phyloP scores from a whole-genome alignment of 1,284 basidiomycete genomes.

The Afroboletus lepidellus region DNA sequence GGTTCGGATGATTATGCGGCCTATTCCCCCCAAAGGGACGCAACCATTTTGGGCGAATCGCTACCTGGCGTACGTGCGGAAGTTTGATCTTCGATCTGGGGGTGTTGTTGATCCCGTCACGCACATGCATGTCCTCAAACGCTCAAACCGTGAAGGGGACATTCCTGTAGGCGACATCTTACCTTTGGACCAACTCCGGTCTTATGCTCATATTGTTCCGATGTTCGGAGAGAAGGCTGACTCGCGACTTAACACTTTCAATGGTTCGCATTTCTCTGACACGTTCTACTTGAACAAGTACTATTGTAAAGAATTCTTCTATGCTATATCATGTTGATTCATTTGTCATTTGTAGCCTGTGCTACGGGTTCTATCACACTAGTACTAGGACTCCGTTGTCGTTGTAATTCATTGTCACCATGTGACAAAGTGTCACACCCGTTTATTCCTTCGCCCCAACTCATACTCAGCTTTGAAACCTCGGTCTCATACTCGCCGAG shows the following conservation, averaged over 20 bases:
- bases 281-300: not conserved
- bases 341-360: not conserved
- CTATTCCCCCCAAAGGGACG: not conserved
- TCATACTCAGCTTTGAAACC: no score
- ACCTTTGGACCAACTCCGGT: not conserved
- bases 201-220: not conserved
- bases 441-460: no score
- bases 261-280: not conserved
- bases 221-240: not conserved
- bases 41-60: not conserved
- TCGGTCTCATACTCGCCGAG: no score
- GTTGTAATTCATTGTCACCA: no score
- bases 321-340: not conserved
- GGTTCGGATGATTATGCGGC: not conserved
- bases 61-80: not conserved
- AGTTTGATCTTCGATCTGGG: not conserved
- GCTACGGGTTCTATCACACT: no score
- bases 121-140: not conserved
- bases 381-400: not conserved
- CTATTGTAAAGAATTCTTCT: not conserved
- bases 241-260: not conserved
- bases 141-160: not conserved
- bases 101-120: not conserved
- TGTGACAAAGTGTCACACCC: no score
- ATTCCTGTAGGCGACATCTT: not conserved